Percentiles rank a stretch among this genome's conserved stretches.
Conservation (phyloP, 331 rosid species). For the Acacia concinna region DNA sequence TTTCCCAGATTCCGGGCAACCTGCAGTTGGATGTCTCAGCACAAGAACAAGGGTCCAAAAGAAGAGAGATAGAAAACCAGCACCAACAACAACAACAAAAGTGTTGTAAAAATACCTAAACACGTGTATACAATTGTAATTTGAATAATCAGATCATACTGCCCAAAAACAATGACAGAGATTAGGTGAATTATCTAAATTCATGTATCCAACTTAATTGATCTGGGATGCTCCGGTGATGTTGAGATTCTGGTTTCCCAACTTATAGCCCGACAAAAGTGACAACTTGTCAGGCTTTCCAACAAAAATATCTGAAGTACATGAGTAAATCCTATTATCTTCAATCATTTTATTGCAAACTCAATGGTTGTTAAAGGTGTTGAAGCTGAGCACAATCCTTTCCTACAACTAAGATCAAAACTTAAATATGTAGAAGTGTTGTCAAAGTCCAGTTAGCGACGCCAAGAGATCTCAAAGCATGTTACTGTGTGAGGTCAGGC, state of each 20-base stretch:
- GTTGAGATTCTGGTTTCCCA: background rate
- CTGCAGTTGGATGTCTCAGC: slow-evolving; percentile 47
- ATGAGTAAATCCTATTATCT: background rate
- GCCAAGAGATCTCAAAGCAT: background rate
- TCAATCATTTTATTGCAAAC: slow-evolving; percentile 10
- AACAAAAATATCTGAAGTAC: background rate
- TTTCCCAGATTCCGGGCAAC: slow-evolving; percentile 95
- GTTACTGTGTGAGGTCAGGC: background rate
- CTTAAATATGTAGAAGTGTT: background rate
- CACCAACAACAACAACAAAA: background rate
- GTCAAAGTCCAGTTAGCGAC: background rate
- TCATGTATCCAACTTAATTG: background rate
- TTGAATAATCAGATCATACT: background rate
- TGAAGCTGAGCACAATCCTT: background rate
- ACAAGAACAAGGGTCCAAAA: background rate
- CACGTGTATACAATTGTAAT: slow-evolving; percentile 1
- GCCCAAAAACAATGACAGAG: background rate
- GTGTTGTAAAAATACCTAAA: background rate
- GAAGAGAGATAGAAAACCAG: background rate
- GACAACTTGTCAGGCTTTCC: slow-evolving; percentile 3
- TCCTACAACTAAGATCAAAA: slow-evolving; percentile 15
- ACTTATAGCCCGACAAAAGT: background rate
- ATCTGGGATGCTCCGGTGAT: background rate
- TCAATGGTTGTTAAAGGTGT: background rate
- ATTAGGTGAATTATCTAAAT: background rate